Evolutionary conservation across 2,329 filamentous ascomycete genomes (phyloP).

Genomic region (Sclerotinia minor): DNA sequence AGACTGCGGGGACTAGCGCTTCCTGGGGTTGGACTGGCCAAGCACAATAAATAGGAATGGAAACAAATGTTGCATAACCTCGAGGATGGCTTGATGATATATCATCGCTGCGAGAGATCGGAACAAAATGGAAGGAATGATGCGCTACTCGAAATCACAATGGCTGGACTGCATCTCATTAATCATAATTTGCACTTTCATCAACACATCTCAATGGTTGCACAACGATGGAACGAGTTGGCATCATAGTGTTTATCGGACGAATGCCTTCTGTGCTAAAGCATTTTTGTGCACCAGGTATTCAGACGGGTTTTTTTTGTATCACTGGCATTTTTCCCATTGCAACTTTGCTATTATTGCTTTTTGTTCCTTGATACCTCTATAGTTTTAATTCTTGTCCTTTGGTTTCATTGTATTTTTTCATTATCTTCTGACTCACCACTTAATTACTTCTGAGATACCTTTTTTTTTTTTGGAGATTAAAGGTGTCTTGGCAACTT

Average conservation of each 20-base stretch:
- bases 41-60: constrained; percentile 30
- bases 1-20: constrained; percentile 33
- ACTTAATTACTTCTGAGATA: constrained; percentile 8
- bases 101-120: not conserved
- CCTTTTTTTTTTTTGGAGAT: not conserved
- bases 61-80: constrained; percentile 27
- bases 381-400: not conserved
- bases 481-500: not conserved
- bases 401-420: constrained; percentile 13
- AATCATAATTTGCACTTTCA: not conserved
- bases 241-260: not conserved
- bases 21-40: constrained; percentile 41
- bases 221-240: not conserved
- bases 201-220: not conserved
- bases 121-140: too few species aligned
- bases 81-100: constrained; percentile 32
- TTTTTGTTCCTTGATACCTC: constrained; percentile 1
- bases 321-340: not conserved
- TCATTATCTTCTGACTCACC: not conserved
- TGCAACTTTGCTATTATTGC: not conserved
- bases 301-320: not conserved
- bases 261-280: not conserved
- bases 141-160: not conserved
- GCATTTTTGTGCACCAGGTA: not conserved
- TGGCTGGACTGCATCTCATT: not conserved